Evolutionary conservation across 2,329 filamentous ascomycete species (phyloP), one percentile per base, ranked within the genome.

Genomic region (Fusarium sp.): DNA sequence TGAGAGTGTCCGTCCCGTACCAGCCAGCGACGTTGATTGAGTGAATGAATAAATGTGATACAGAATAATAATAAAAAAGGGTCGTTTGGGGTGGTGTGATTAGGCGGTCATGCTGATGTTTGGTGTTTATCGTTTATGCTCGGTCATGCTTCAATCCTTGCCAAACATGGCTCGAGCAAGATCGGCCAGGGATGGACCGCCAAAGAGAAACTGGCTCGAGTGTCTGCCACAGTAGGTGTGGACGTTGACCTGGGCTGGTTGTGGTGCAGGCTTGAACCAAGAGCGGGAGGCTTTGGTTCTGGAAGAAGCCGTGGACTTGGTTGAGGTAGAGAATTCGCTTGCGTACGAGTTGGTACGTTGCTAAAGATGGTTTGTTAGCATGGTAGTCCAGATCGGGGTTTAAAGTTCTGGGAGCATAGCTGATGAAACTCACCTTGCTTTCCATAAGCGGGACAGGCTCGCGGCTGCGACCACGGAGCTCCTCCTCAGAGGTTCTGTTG

Each of bases 151-250:
- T 74, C 55, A 75, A 55, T 76, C 73, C 65, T 76, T 76, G 73
- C 78, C 80, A 43, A 81, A 80, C 48, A 85, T 72, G 18, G 80
- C 76, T 47, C 81, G 80, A 68, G 82, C 82, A 34, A 85, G 74
- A 46, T 83, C 82, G 10, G 79, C 75, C 23, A 85, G 72, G 3
- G 82, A 85, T 43, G 82, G 82, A 2, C 85, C 85, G 34, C 84
- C 79, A 64, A 88, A 85, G 16, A 88, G 78, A 62, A 82, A 86
- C 71, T 87, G 84, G 69, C 86, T 82, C 41, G 84, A 84, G 75
- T 88, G 86, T 16, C 86, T 81, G 16, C 86, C 86, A 65, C 86
- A 88, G 61, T 85, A 84, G 37, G 85, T 87, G 76, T 87, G 82
- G 43, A 84, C 81, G 65, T 88, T 88, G 72, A 83, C 80, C 11